Evolutionary conservation across 805 yeast genomes (phyloP).

Genomic region (Ogataea saltuana): DNA sequence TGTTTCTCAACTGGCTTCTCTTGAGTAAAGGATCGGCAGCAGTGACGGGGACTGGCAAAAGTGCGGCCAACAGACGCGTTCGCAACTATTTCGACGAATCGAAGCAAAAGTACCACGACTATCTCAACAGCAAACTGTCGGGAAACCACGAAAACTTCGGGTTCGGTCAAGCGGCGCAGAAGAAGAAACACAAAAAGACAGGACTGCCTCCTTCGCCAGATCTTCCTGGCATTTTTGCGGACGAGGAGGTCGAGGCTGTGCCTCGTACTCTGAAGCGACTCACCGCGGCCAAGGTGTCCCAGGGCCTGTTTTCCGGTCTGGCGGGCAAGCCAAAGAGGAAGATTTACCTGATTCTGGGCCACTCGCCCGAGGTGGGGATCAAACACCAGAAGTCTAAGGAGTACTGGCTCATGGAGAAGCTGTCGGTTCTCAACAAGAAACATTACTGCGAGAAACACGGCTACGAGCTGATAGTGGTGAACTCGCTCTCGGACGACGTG

Average conservation of each 20-base stretch:
- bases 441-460: constrained; percentile 50
- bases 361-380: constrained; percentile 43
- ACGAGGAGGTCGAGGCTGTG: constrained; percentile 7
- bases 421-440: constrained; percentile 48
- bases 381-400: constrained; percentile 41
- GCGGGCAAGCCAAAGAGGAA: constrained; percentile 30
- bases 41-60: not conserved
- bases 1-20: constrained; percentile 2
- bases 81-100: constrained; percentile 24
- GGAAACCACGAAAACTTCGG: constrained; percentile 28
- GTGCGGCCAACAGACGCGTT: constrained; percentile 7
- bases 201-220: constrained; percentile 32
- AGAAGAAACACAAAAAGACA: constrained; percentile 22
- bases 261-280: constrained; percentile 1
- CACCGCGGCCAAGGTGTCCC: constrained; percentile 1
- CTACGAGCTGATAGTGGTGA: constrained; percentile 44
- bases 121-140: constrained; percentile 27
- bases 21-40: not conserved
- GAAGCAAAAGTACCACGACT: constrained; percentile 24
- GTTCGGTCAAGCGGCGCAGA: constrained; percentile 22
- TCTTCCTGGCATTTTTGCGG: constrained; percentile 30
- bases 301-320: constrained; percentile 7
- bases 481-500: constrained; percentile 36
- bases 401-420: constrained; percentile 48
- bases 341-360: constrained; percentile 41